These are phyloP conservation scores for Penicillium sp. DNA, from an alignment of 2,329 filamentous ascomycete genomes.

Conservation along the genomic window DNA sequence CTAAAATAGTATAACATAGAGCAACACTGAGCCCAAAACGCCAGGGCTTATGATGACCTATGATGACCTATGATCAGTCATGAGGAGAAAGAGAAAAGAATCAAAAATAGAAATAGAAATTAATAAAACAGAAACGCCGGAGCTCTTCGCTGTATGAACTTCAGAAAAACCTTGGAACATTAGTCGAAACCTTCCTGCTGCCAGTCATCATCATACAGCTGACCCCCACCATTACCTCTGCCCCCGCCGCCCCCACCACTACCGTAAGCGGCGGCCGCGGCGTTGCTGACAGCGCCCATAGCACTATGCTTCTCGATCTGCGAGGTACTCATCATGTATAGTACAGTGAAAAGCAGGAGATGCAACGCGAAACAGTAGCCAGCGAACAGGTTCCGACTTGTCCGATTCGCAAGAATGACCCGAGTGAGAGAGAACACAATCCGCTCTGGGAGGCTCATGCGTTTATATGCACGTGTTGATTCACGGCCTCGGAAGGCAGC, in stretches of 20 bases:
- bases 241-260: slow-evolving; percentile 18
- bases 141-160: slow-evolving; percentile 19
- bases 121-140: slow-evolving; percentile 10
- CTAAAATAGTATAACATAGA: background rate
- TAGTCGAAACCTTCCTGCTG: slow-evolving; percentile 60
- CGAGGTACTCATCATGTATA: slow-evolving; percentile 77
- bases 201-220: slow-evolving; percentile 56
- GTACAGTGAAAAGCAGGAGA: slow-evolving; percentile 77
- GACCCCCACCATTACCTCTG: slow-evolving; percentile 31
- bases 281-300: slow-evolving; percentile 50
- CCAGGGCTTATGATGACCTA: slow-evolving; percentile 10
- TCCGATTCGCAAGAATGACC: slow-evolving; percentile 84
- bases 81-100: background rate
- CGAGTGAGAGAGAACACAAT: slow-evolving; percentile 87
- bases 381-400: slow-evolving; percentile 90
- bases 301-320: slow-evolving; percentile 64
- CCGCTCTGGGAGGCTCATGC: slow-evolving; percentile 89
- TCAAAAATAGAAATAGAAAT: slow-evolving; percentile 4
- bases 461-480: slow-evolving; percentile 82
- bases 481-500: slow-evolving; percentile 94
- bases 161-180: background rate
- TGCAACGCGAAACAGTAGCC: slow-evolving; percentile 88
- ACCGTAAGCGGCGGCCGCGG: slow-evolving; percentile 40
- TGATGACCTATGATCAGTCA: slow-evolving; percentile 11
- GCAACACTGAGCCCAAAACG: slow-evolving; percentile 10